These are phyloP conservation scores for Chlorella sp. DNA, from an alignment of 139 green algal genomes.

Conservation along the genomic window DNA sequence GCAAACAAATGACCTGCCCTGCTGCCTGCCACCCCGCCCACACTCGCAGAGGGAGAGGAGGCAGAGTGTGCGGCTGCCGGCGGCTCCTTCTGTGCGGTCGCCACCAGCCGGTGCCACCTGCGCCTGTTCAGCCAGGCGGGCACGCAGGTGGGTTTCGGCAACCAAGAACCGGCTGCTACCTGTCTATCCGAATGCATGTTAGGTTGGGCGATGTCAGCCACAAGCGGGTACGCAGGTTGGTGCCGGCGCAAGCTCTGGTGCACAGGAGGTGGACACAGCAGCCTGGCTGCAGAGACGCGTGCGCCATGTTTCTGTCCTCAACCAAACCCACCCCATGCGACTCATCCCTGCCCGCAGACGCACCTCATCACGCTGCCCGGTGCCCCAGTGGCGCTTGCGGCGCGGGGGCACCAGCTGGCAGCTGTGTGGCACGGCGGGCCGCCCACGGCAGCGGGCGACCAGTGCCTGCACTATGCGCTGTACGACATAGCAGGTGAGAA, in stretches of 20 bases:
- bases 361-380: conserved; percentile 61
- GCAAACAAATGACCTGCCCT: too few species aligned
- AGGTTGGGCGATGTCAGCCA: too few species aligned
- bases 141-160: conserved; percentile 23
- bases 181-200: not conserved
- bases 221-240: too few species aligned
- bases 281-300: too few species aligned
- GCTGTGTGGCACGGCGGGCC: conserved; percentile 53
- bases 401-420: conserved; percentile 48
- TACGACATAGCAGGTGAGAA: conserved; percentile 25
- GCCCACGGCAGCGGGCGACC: conserved; percentile 48
- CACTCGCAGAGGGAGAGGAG: conserved; percentile 64
- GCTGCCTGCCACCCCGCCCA: not conserved
- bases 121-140: conserved; percentile 78
- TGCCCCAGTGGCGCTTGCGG: conserved; percentile 60
- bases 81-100: conserved; percentile 62
- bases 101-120: conserved; percentile 69
- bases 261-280: too few species aligned
- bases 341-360: conserved; percentile 41
- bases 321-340: too few species aligned
- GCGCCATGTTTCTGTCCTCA: too few species aligned
- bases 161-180: too few species aligned
- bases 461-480: conserved; percentile 47
- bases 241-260: too few species aligned
- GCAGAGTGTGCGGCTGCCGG: conserved; percentile 70